Evolutionary conservation across 179 eudicot species (phyloP).

Genomic region (Vitellaria paradoxa): DNA sequence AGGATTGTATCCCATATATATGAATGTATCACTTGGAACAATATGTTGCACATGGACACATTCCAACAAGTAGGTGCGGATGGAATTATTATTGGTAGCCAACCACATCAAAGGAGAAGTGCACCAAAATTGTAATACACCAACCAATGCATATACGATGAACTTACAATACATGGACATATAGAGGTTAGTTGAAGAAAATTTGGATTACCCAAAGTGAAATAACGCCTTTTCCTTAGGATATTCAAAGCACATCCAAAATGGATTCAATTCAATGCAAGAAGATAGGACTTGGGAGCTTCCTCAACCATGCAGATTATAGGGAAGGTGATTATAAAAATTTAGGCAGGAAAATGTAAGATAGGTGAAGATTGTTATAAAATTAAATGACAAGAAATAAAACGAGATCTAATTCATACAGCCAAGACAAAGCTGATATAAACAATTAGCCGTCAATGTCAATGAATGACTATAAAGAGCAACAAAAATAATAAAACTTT

Average conservation of each 20-base stretch:
- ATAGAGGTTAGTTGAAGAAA: not conserved
- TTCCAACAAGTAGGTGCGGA: not conserved
- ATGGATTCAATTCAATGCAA: not conserved
- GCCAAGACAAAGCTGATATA: constrained; percentile 1
- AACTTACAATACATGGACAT: not conserved
- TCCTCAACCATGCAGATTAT: not conserved
- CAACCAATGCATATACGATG: not conserved
- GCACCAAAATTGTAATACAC: not conserved
- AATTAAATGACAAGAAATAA: not conserved
- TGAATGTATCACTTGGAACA: not conserved
- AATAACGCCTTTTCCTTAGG: not conserved
- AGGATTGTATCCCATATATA: not conserved
- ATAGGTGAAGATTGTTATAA: not conserved
- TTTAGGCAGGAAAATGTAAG: not conserved
- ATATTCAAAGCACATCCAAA: not conserved
- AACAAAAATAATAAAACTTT: no score
- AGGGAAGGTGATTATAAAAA: not conserved
- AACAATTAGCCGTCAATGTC: not conserved
- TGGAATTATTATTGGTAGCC: not conserved
- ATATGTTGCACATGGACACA: not conserved
- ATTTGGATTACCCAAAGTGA: not conserved
- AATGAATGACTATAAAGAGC: not conserved
- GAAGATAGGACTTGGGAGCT: not conserved
- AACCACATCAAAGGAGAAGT: not conserved
- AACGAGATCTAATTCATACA: not conserved